Percentiles rank a stretch among this genome's conserved stretches.
phyloP scores from a whole-genome alignment of 345 rosid species.

The Capsella bursapastoris region DNA sequence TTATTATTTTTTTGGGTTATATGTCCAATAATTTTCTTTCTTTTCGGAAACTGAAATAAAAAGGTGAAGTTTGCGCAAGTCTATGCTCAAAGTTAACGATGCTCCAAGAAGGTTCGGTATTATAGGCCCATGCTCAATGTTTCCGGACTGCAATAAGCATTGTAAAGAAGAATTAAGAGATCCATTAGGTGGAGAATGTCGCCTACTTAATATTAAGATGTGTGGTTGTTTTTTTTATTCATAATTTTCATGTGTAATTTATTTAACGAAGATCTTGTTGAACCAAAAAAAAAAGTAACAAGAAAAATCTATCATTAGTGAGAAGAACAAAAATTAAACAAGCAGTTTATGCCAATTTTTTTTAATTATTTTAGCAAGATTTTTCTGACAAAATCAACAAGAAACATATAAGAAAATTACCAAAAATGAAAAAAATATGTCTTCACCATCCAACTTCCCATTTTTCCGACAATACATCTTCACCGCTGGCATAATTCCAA shows the following conservation, averaged over 20 bases:
- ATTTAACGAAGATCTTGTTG: too few relatives aligned
- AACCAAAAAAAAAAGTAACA: too few relatives aligned
- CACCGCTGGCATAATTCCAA: conserved; percentile 20
- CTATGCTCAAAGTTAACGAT: background rate
- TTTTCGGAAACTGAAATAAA: background rate
- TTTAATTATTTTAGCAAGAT: background rate
- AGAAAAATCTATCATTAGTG: background rate
- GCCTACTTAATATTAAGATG: background rate
- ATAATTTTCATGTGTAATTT: background rate
- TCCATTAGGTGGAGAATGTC: conserved; percentile 4
- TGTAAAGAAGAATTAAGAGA: conserved; percentile 1
- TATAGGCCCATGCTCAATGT: background rate
- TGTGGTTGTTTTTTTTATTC: background rate
- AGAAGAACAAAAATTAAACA: background rate
- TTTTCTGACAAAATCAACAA: background rate
- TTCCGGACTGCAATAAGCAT: conserved; percentile 13
- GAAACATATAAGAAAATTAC: conserved; percentile 7
- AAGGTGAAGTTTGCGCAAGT: background rate
- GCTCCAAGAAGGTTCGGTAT: background rate
- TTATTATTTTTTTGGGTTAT: too few relatives aligned
- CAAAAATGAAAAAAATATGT: background rate
- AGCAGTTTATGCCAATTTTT: background rate
- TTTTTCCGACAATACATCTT: conserved; percentile 10
- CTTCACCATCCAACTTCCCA: conserved; percentile 43
- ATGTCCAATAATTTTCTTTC: background rate